These are phyloP conservation scores for Rosa hybrid DNA, from an alignment of 331 rosid species.

Conservation along the genomic window DNA sequence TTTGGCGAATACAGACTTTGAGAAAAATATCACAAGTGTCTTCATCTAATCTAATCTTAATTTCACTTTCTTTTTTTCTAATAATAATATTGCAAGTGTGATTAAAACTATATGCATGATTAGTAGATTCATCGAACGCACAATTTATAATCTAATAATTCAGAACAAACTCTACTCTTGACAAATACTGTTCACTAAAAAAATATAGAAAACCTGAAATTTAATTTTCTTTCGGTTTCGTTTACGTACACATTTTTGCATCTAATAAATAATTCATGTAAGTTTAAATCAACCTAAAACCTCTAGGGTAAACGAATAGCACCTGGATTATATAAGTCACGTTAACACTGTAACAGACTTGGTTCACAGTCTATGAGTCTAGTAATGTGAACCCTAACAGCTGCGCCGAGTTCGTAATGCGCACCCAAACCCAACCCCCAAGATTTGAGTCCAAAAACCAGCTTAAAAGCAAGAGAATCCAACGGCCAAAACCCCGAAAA, in stretches of 20 bases:
- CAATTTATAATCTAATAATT: background rate
- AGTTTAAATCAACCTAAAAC: background rate
- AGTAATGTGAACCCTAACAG: background rate
- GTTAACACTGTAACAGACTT: background rate
- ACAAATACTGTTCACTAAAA: background rate
- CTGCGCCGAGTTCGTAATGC: slow-evolving; percentile 5
- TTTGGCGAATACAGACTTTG: background rate
- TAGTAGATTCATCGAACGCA: background rate
- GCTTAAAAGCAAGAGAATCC: background rate
- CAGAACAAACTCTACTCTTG: background rate
- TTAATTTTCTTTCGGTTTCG: background rate
- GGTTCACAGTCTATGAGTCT: background rate
- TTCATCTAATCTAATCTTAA: too few species aligned
- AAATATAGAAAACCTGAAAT: too few species aligned
- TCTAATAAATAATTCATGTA: background rate
- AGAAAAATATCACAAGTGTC: too few species aligned
- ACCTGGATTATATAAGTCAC: background rate
- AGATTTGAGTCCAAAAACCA: background rate
- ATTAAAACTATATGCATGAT: background rate
- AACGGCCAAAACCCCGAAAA: background rate
- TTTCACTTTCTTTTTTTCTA: too few species aligned
- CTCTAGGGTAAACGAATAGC: too few species aligned
- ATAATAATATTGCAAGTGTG: too few species aligned
- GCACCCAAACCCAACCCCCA: background rate
- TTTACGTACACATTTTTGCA: background rate